These are phyloP conservation scores for Pyronema domesticum DNA, from an alignment of 495 filamentous ascomycete species.

Conservation along the genomic window DNA sequence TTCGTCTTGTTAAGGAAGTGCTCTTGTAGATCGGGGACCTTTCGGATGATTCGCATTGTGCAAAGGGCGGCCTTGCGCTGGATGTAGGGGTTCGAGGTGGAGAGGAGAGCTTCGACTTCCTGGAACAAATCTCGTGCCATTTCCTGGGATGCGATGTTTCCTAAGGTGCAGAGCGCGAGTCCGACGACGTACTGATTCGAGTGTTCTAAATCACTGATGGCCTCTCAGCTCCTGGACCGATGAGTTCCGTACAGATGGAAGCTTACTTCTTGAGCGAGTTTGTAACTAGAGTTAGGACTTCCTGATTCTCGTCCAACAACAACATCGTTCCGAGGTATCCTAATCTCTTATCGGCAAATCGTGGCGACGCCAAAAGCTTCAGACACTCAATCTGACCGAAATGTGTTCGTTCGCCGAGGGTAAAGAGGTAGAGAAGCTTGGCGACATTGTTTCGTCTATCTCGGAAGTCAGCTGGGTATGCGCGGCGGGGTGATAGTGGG, in stretches of 20 bases:
- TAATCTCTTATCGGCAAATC: conserved; percentile 92
- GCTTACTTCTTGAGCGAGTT: conserved; percentile 90
- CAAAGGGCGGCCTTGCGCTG: conserved; percentile 94
- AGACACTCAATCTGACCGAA: conserved; percentile 99
- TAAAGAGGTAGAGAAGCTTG: conserved; percentile 95
- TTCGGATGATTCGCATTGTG: conserved; percentile 97
- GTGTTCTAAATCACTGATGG: conserved; percentile 70
- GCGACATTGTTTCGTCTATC: conserved; percentile 93
- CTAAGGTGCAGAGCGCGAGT: conserved; percentile 82
- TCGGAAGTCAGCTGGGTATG: background rate
- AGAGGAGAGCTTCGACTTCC: conserved; percentile 78
- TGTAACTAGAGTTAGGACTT: conserved; percentile 89
- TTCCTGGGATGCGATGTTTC: conserved; percentile 92
- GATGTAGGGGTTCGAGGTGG: conserved; percentile 90
- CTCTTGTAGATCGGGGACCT: conserved; percentile 92
- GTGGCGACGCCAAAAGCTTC: conserved; percentile 87
- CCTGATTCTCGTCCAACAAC: conserved; percentile 92
- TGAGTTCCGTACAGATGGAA: background rate
- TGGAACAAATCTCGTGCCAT: conserved; percentile 97
- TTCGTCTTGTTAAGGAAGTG: conserved; percentile 92
- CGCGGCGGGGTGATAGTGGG: background rate
- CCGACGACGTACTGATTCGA: conserved; percentile 98
- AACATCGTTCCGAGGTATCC: conserved; percentile 95
- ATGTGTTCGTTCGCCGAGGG: conserved; percentile 92
- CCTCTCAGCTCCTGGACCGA: background rate